Evolutionary conservation across 2,329 filamentous ascomycete species (phyloP).

Genomic region (Hawksworthiomyces lignivorus): DNA sequence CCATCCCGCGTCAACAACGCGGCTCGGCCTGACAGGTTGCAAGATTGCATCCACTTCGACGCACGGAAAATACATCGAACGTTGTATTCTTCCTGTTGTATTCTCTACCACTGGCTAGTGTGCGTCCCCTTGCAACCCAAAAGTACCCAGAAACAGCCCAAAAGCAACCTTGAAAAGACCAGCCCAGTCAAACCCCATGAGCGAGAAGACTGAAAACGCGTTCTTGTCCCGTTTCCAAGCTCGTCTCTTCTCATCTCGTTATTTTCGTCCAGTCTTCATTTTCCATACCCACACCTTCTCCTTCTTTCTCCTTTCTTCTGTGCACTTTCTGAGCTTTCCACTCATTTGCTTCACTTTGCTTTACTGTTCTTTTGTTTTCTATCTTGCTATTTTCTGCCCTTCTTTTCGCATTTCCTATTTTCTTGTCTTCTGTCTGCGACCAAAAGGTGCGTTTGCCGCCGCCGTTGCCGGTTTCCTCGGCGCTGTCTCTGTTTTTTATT

Average conservation of each 20-base stretch:
- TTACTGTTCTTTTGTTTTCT: background rate
- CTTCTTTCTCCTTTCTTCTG: background rate
- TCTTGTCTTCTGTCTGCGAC: background rate
- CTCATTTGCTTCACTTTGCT: background rate
- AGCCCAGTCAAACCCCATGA: too few species aligned
- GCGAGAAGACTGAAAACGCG: conserved; percentile 2
- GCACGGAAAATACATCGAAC: too few species aligned
- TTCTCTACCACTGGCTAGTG: too few species aligned
- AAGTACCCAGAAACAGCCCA: too few species aligned
- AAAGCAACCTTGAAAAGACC: background rate
- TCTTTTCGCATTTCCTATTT: conserved; percentile 1
- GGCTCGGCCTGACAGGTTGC: conserved; percentile 3
- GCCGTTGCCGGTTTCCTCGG: background rate
- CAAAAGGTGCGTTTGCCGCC: background rate
- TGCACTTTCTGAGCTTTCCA: too few species aligned
- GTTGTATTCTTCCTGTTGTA: too few species aligned
- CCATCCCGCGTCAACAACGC: conserved; percentile 5
- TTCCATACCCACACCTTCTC: background rate
- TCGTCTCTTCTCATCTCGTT: too few species aligned
- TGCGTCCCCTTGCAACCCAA: too few species aligned
- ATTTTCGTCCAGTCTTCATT: too few species aligned
- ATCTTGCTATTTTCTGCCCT: background rate
- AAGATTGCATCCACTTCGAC: background rate
- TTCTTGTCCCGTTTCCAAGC: background rate
- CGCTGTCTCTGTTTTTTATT: conserved; percentile 1